Evolutionary conservation across 2,329 filamentous ascomycete species (phyloP).

Genomic region (Fusarium luffae): DNA sequence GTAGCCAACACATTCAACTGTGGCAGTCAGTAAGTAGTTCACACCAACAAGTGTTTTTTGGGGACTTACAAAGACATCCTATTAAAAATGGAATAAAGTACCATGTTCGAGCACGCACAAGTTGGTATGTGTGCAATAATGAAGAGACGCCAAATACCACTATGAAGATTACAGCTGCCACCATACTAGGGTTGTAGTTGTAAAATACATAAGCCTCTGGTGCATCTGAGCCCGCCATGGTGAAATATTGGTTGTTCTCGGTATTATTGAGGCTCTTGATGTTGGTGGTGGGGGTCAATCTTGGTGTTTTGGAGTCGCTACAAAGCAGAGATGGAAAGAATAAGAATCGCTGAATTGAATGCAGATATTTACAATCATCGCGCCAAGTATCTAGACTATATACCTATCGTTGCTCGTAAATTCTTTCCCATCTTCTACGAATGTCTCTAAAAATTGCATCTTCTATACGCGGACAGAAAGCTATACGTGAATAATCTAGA

Average conservation of each 20-base stretch:
- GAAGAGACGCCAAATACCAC: constrained; percentile 54
- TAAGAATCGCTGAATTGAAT: background rate
- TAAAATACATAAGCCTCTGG: constrained; percentile 49
- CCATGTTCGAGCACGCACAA: constrained; percentile 58
- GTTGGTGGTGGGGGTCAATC: background rate
- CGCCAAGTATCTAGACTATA: constrained; percentile 18
- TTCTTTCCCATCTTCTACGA: background rate
- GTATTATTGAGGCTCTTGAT: constrained; percentile 7
- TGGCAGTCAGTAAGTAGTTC: background rate
- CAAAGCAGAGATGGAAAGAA: background rate
- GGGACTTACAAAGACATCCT: constrained; percentile 61
- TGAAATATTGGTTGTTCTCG: background rate
- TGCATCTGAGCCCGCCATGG: constrained; percentile 30
- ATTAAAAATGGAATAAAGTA: constrained; percentile 64
- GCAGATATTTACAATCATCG: background rate
- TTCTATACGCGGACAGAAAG: constrained; percentile 30
- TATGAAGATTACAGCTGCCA: constrained; percentile 56
- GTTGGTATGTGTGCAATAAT: constrained; percentile 53
- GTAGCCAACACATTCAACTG: constrained; percentile 53
- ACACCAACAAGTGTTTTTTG: fast-evolving
- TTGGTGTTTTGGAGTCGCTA: background rate
- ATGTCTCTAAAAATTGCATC: background rate
- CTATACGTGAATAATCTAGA: constrained; percentile 11
- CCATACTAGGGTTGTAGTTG: constrained; percentile 59
- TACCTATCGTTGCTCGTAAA: constrained; percentile 23